phyloP scores from a whole-genome alignment of 306 rosid genomes.

The Medicago arabica region DNA sequence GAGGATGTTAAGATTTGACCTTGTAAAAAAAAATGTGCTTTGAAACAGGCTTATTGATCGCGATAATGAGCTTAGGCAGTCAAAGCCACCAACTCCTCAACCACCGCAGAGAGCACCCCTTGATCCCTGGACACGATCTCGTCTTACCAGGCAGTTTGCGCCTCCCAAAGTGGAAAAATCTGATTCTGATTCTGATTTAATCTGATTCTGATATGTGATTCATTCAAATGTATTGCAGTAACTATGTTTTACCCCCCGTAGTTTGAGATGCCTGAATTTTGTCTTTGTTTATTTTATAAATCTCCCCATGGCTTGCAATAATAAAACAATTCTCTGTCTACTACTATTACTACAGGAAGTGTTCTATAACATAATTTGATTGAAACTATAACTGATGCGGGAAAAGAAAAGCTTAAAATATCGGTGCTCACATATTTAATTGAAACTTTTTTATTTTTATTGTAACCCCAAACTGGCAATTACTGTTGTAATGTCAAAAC shows the following conservation, averaged over 20 bases:
- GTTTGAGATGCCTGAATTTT: conserved; percentile 35
- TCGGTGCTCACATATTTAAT: background rate
- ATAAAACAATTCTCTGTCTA: conserved; percentile 9
- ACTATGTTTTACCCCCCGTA: background rate
- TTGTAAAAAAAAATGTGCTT: background rate
- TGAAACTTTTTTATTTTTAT: background rate
- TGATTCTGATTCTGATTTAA: conserved; percentile 52
- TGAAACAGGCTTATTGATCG: conserved; percentile 78
- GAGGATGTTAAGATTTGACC: conserved; percentile 28
- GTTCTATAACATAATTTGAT: conserved; percentile 29
- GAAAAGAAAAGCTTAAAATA: background rate
- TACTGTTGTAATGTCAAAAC: background rate
- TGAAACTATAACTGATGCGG: background rate
- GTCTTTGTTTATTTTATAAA: conserved; percentile 19
- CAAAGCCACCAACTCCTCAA: conserved; percentile 85
- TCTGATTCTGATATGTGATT: conserved; percentile 59
- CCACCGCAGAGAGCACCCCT: conserved; percentile 75
- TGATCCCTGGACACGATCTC: conserved; percentile 90
- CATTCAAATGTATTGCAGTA: conserved; percentile 22
- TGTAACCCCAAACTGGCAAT: conserved; percentile 1
- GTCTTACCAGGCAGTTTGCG: conserved; percentile 75
- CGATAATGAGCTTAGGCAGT: conserved; percentile 83
- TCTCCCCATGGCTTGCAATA: conserved; percentile 14
- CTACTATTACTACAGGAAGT: background rate
- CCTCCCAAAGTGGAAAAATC: conserved; percentile 75